These are phyloP conservation scores for Debaryomycetaceae sp. DNA, from an alignment of 1,139 yeast genomes.

Conservation along the genomic window DNA sequence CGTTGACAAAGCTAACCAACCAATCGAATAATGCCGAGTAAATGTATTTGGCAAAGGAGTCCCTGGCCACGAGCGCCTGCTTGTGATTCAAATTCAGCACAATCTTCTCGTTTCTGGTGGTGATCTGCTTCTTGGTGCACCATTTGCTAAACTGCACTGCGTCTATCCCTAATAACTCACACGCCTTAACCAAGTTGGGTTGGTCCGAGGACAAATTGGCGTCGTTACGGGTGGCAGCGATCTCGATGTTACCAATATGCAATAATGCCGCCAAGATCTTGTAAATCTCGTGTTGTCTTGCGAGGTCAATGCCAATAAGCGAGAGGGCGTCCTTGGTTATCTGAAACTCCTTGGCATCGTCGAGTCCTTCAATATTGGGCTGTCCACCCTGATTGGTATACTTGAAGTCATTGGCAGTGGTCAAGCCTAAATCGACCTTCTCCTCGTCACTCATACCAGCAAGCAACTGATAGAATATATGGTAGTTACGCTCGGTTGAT, in stretches of 20 bases:
- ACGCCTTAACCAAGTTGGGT: conserved; percentile 76
- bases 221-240: conserved; percentile 81
- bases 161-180: conserved; percentile 81
- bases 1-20: conserved; percentile 82
- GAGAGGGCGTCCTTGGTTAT: conserved; percentile 72
- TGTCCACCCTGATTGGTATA: conserved; percentile 92
- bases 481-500: conserved; percentile 82
- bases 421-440: conserved; percentile 56
- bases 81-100: conserved; percentile 76
- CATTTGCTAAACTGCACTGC: conserved; percentile 76
- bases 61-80: conserved; percentile 90
- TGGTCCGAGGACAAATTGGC: conserved; percentile 83
- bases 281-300: conserved; percentile 66
- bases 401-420: conserved; percentile 62
- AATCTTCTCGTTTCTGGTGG: conserved; percentile 90
- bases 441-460: conserved; percentile 68
- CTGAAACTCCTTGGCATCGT: conserved; percentile 73
- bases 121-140: conserved; percentile 90
- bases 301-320: conserved; percentile 67
- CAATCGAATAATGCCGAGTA: conserved; percentile 93
- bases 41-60: conserved; percentile 91
- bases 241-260: conserved; percentile 90
- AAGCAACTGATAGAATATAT: conserved; percentile 87
- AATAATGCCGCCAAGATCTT: conserved; percentile 81
- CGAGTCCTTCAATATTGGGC: conserved; percentile 68